Evolutionary conservation across 192 early-diverging fungal genomes (phyloP).

Genomic region (Linnemannia schmuckeri): DNA sequence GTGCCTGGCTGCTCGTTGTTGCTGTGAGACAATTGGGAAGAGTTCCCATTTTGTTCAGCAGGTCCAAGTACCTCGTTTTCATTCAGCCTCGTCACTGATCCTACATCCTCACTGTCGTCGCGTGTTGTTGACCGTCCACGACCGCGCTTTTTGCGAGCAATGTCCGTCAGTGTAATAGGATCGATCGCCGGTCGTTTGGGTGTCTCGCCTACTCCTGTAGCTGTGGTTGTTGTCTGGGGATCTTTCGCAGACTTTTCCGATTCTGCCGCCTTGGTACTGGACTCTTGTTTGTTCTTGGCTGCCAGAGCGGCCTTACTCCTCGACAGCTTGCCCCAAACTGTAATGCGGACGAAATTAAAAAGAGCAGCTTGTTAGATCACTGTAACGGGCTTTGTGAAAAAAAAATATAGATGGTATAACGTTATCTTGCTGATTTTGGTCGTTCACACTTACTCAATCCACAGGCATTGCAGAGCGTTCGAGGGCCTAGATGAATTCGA

Average conservation of each 20-base stretch:
- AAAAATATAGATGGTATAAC: not conserved
- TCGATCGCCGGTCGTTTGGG: not conserved
- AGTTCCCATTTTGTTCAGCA: not conserved
- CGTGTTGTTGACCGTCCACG: not conserved
- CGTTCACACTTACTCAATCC: constrained; percentile 43
- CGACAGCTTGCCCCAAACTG: constrained; percentile 56
- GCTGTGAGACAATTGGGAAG: not conserved
- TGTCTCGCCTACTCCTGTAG: not conserved
- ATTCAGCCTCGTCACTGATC: not conserved
- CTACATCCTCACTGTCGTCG: not conserved
- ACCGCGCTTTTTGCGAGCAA: not conserved
- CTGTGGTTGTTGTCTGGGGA: not conserved
- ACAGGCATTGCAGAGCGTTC: constrained; percentile 54
- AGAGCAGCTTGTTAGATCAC: not conserved
- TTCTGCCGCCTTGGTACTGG: not conserved
- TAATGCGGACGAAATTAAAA: not conserved
- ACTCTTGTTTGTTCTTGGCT: constrained; percentile 27
- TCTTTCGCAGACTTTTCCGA: not conserved
- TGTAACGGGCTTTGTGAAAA: not conserved
- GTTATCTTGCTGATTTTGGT: not conserved
- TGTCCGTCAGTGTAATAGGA: not conserved
- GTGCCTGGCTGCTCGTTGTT: not conserved
- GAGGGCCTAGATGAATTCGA: constrained; percentile 31
- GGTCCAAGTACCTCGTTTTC: not conserved
- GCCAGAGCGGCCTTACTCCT: constrained; percentile 37